Evolutionary conservation across 23 red algal species (phyloP), one percentile per base, ranked within the genome.

Genomic region (Cyanidiococcus yangmingshanensis): DNA sequence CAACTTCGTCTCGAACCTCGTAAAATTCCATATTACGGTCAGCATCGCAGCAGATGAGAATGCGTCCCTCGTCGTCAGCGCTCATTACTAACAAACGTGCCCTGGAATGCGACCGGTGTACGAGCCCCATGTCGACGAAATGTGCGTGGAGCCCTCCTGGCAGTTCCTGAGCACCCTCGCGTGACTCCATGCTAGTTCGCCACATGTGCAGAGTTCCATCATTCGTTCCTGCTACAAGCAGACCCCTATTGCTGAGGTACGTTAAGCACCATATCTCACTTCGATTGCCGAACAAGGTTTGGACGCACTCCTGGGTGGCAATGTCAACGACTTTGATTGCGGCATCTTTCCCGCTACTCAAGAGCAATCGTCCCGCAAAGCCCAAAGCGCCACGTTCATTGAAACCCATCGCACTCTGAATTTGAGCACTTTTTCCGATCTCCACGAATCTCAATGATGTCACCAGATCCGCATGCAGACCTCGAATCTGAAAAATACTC

Each of bases 201-300:
- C 57, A 96, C 0, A 40, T 75, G 32, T 74, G 82, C 2, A 96
- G 36, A 29, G 90, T 75, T 51, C 68, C 51, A 58, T 84, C 84
- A 26, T 59, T 75, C 29, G 82, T 79, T 1, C 75, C 92, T 2
- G 77, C 79, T 15, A 96, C 37, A 34, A 96, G 75, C 27, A 96
- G 54, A 41, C 37, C 37, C 59, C 77, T 50, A 18, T 41, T 50
- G 2, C 75, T 57, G 34, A 77, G 76, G 2, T 90, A 39, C 16
- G 50, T 33, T 45, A 79, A 39, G 32, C 77, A 51, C 87, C 87
- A 90, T 12, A 90, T 68, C 39, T 87, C 92, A 17, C 80, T 84
- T 37, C 75, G 92, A 57, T 84, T 58, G n/a, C 83, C 86, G 38
- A 88, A 87, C 38, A 96, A 41, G 0, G 92, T 90, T 58, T 96